These are phyloP conservation scores for Epichloe glyceriae DNA, from an alignment of 2,329 filamentous ascomycete species.

Conservation along the genomic window DNA sequence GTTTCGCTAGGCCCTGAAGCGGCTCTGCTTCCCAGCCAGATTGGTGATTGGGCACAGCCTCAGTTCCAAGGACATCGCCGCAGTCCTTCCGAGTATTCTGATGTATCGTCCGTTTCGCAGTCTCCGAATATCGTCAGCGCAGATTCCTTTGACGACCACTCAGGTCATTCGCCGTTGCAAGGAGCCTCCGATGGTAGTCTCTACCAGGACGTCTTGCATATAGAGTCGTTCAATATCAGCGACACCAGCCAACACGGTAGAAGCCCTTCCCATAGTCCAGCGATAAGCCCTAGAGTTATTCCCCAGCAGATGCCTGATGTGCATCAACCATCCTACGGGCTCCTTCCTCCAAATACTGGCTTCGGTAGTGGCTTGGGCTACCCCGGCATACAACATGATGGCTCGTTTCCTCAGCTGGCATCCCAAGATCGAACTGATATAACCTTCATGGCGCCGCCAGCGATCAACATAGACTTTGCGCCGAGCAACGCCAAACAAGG, in stretches of 20 bases:
- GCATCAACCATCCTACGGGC: slow-evolving; percentile 31
- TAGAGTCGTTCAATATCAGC: slow-evolving; percentile 69
- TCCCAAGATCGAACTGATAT: slow-evolving; percentile 43
- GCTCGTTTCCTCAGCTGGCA: slow-evolving; percentile 41
- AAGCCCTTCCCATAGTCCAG: slow-evolving; percentile 65
- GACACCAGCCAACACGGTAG: slow-evolving; percentile 62
- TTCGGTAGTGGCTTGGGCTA: slow-evolving; percentile 20
- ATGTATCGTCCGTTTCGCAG: slow-evolving; percentile 72
- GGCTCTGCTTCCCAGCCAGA: slow-evolving; percentile 39
- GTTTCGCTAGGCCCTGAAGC: slow-evolving; percentile 44
- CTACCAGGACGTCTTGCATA: slow-evolving; percentile 65
- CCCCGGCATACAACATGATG: slow-evolving; percentile 26
- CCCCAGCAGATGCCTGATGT: slow-evolving; percentile 43
- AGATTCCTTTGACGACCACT: slow-evolving; percentile 64
- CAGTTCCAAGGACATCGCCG: slow-evolving; percentile 74
- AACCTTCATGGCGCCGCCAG: slow-evolving; percentile 75
- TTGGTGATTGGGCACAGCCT: slow-evolving; percentile 38
- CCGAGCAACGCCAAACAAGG: slow-evolving; percentile 46
- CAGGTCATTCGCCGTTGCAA: slow-evolving; percentile 69
- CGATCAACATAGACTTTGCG: slow-evolving; percentile 88
- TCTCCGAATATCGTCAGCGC: slow-evolving; percentile 71
- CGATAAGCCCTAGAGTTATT: slow-evolving; percentile 49
- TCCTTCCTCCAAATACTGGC: slow-evolving; percentile 26
- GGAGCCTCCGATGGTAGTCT: slow-evolving; percentile 57
- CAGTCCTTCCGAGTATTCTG: slow-evolving; percentile 81